Evolutionary conservation across 768 basidiomycete species (phyloP).

Genomic region (Boletus rufocinnamomeus): DNA sequence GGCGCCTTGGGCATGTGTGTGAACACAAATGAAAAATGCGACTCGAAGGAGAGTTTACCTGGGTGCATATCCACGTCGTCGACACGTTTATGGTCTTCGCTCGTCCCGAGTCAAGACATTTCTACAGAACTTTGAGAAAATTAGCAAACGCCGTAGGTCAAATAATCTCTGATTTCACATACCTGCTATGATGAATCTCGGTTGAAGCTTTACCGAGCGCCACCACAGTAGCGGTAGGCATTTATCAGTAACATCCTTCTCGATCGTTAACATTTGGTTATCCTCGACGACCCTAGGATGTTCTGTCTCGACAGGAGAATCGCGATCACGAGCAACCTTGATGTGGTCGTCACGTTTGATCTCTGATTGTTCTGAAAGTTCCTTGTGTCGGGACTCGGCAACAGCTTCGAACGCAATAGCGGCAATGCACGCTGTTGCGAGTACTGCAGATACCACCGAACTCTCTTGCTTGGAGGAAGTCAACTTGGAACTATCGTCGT

Average conservation of each 20-base stretch:
- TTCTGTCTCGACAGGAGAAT: not conserved
- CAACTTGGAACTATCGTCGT: not conserved
- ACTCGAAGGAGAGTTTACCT: not conserved
- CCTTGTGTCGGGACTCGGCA: constrained; percentile 8
- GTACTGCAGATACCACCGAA: constrained; percentile 14
- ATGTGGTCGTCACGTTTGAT: not conserved
- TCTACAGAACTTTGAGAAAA: not conserved
- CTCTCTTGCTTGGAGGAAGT: constrained; percentile 7
- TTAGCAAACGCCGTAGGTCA: not conserved
- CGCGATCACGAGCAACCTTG: not conserved
- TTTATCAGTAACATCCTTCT: not conserved
- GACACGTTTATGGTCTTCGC: not conserved
- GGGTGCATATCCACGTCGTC: not conserved
- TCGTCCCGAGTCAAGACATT: not conserved
- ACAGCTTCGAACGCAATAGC: constrained; percentile 15
- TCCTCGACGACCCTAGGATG: not conserved
- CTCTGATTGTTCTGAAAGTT: not conserved
- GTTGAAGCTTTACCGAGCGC: not conserved
- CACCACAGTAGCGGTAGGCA: not conserved
- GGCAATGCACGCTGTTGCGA: constrained; percentile 14
- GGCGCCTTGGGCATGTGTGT: not conserved
- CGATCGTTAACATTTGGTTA: not conserved
- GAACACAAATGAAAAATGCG: not conserved
- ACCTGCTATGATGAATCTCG: not conserved
- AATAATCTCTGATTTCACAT: not conserved